phyloP scores from a whole-genome alignment of 352 stramenopile genomes.

The Blastocystis sp. region DNA sequence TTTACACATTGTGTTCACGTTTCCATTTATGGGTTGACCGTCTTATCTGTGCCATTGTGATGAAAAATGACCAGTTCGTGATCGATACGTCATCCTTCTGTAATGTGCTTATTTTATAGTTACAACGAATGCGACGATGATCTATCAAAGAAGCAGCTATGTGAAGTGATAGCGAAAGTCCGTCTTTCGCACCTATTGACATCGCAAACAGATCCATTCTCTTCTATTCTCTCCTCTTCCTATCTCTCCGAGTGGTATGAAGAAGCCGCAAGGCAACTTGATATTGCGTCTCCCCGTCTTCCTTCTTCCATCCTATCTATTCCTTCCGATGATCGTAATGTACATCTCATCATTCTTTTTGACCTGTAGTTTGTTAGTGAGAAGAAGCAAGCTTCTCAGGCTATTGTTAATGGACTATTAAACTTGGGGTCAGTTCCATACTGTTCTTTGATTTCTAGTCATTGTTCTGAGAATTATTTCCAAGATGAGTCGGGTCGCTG shows the following conservation, averaged over 20 bases:
- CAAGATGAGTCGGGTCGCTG: slow-evolving; percentile 17
- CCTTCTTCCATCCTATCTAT: slow-evolving; percentile 21
- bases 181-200: slow-evolving; percentile 27
- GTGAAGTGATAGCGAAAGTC: slow-evolving; percentile 18
- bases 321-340: neutral
- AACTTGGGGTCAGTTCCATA: neutral
- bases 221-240: slow-evolving; percentile 33
- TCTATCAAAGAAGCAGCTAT: slow-evolving; percentile 36
- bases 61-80: slow-evolving; percentile 50
- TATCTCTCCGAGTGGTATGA: slow-evolving; percentile 51
- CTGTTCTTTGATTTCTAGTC: neutral
- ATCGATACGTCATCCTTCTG: slow-evolving; percentile 23
- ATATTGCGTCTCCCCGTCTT: neutral
- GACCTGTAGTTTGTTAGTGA: neutral
- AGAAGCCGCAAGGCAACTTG: slow-evolving; percentile 25
- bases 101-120: neutral
- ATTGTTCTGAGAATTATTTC: slow-evolving; percentile 37
- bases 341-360: neutral
- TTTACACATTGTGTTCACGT: slow-evolving; percentile 32
- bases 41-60: slow-evolving; percentile 28
- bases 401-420: slow-evolving; percentile 49
- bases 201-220: neutral
- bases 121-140: slow-evolving; percentile 29
- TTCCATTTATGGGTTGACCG: slow-evolving; percentile 62
- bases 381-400: neutral